A percentile compares a stretch with the other conserved stretches of the same genome.
Conservation (phyloP, 805 yeast genomes). For the Komagataella pseudopastoris region DNA sequence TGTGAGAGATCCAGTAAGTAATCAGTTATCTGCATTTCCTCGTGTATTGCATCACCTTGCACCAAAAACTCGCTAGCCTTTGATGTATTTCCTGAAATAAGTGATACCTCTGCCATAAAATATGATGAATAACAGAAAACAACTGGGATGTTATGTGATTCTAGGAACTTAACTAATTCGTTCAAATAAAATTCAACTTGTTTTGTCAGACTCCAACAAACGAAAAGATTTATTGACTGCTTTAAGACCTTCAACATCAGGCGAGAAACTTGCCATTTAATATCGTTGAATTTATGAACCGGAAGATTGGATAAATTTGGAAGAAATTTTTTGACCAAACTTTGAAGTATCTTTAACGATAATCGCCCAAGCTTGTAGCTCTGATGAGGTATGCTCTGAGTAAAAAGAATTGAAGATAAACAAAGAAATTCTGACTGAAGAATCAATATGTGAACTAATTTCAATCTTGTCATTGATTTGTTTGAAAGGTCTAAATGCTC, state of each 20-base stretch:
- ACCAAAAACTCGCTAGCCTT: constrained; percentile 6
- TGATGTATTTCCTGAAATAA: constrained; percentile 6
- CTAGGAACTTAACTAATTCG: constrained; percentile 12
- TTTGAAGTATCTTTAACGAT: neutral
- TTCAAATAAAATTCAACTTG: constrained; percentile 41
- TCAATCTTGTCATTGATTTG: neutral
- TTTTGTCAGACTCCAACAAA: constrained; percentile 40
- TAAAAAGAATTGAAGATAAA: neutral
- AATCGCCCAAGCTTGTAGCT: neutral
- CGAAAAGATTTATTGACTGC: constrained; percentile 22
- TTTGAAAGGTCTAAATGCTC: neutral
- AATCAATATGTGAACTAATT: neutral
- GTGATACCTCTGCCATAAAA: constrained; percentile 10
- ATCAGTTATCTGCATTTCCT: constrained; percentile 4
- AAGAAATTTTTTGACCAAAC: neutral
- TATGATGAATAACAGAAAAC: constrained; percentile 9
- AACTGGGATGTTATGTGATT: constrained; percentile 12
- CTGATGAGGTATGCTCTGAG: neutral
- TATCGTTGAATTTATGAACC: neutral
- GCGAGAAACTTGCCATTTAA: neutral
- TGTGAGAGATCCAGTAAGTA: constrained; percentile 8
- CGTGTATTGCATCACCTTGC: constrained; percentile 4
- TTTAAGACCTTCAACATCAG: constrained; percentile 23
- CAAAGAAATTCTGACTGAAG: neutral
- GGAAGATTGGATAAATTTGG: neutral